A percentile compares a stretch with the other conserved stretches of the same genome.
Evolutionary conservation across 78 protist species (phyloP).

Genomic region (Dictyostelium discoideum): DNA sequence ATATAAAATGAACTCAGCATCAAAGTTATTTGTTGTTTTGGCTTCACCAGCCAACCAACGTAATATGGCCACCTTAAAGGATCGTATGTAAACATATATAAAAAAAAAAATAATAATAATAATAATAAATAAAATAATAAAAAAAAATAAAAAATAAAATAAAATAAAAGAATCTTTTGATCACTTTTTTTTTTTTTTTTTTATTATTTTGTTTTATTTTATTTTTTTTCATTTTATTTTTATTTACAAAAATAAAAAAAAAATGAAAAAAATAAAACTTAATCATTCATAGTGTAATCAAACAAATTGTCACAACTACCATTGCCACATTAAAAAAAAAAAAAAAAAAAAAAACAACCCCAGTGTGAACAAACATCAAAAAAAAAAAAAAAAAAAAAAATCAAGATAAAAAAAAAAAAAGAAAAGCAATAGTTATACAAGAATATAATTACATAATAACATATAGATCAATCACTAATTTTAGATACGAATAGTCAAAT

Average conservation of each 20-base stretch:
- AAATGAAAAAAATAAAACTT: not conserved
- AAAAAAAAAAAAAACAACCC: too few species aligned
- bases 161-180: not conserved
- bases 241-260: not conserved
- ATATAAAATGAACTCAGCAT: not conserved
- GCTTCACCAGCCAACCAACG: constrained; percentile 27
- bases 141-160: too few species aligned
- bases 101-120: too few species aligned
- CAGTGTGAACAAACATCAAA: too few species aligned
- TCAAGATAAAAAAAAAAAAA: too few species aligned
- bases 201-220: too few species aligned
- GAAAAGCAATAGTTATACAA: too few species aligned
- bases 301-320: not conserved
- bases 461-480: too few species aligned
- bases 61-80: constrained; percentile 75
- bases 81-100: constrained; percentile 13
- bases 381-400: too few species aligned
- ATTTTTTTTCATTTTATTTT: too few species aligned
- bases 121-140: too few species aligned
- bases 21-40: constrained; percentile 7
- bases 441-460: too few species aligned
- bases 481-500: not conserved
- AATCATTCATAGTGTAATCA: not conserved
- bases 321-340: not conserved
- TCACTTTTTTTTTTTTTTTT: not conserved